These are phyloP conservation scores for Drosera spatulata DNA, from an alignment of 179 eudicot species.

Conservation along the genomic window DNA sequence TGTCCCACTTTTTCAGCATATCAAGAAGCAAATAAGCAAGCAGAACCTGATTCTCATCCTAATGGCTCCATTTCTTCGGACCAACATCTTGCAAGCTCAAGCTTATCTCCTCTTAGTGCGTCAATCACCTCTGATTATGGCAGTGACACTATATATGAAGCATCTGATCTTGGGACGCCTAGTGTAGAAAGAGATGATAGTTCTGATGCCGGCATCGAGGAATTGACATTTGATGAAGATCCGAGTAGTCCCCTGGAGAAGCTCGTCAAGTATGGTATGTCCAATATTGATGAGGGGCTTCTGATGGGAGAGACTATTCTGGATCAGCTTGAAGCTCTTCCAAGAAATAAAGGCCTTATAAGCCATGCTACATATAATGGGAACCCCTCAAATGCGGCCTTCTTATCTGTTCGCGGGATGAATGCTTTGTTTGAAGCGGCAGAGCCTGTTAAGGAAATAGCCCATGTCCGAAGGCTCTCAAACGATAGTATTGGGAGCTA, in stretches of 20 bases:
- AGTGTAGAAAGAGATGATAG: conserved; percentile 49
- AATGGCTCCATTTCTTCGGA: conserved; percentile 26
- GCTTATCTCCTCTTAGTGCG: conserved; percentile 29
- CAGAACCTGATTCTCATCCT: conserved; percentile 26
- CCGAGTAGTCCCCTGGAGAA: conserved; percentile 48
- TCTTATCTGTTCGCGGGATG: conserved; percentile 19
- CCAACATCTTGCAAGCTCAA: conserved; percentile 21
- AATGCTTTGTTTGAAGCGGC: conserved; percentile 27
- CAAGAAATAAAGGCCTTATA: conserved; percentile 27
- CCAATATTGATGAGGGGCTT: conserved; percentile 64
- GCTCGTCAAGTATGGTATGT: conserved; percentile 52
- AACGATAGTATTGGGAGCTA: conserved; percentile 56
- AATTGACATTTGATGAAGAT: conserved; percentile 44
- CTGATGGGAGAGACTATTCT: conserved; percentile 69
- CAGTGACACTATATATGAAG: conserved; percentile 70
- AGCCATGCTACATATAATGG: conserved; percentile 37
- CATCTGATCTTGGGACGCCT: conserved; percentile 68
- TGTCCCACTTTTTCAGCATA: conserved; percentile 33
- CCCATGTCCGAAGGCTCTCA: conserved; percentile 44
- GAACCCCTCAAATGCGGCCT: conserved; percentile 23
- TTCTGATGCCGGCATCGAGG: conserved; percentile 61
- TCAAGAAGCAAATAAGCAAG: conserved; percentile 39
- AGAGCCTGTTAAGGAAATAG: conserved; percentile 16
- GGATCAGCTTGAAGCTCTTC: conserved; percentile 65
- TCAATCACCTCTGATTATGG: conserved; percentile 53